Evolutionary conservation across 148 eudicot genomes (phyloP), one percentile per base, ranked within the genome.

Genomic region (Rhododendron simsii): DNA sequence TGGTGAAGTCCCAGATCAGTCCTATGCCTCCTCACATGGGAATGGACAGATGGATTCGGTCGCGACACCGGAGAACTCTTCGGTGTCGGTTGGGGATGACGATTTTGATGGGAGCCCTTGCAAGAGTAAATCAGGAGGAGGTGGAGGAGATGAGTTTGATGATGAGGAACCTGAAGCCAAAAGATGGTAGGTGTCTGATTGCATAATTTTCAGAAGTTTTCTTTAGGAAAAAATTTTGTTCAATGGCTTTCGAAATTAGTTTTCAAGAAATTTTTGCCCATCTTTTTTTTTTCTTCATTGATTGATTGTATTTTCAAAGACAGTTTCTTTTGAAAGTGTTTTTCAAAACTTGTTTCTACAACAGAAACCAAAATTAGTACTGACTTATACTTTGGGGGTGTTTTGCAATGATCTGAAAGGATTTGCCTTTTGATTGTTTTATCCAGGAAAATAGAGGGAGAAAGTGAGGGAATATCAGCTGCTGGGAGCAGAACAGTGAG

Each of bases 51-150:
- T 90, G 86, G 93, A 93, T 74, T 91, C 94, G 5, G 95, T 84
- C 44, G 88, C 90, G 6, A 95, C 96, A 1, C 94, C 96, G 1
- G 98, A 93, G 73, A 92, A 90, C 83, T 95, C 98, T 5, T 93
- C 96, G 12, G 88, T 95, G 74, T 95, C 96, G 15, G 48, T 91
- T 1, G 96, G 86, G 9, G 96, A 92, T 63, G 95, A 93, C 80
- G 95, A 92, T n/a, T 75, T 89, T 78, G 96, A 91, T 41, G 89
- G 80, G 81, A 89, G 87, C 74, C 89, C 92, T 55, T 90, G 90
- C 30, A 91, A 87, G 90, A 91, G 89, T 69, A 87, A 88, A 84
- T 71, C 76, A 33, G 76, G 76, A 1, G 76, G 76, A 13, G 39
- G 76, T 26, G 75, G 75, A 26, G 75, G 37, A 69, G 75, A 69